These are phyloP conservation scores for Chlorella sp. DNA, from an alignment of 139 green algal species.

Conservation along the genomic window DNA sequence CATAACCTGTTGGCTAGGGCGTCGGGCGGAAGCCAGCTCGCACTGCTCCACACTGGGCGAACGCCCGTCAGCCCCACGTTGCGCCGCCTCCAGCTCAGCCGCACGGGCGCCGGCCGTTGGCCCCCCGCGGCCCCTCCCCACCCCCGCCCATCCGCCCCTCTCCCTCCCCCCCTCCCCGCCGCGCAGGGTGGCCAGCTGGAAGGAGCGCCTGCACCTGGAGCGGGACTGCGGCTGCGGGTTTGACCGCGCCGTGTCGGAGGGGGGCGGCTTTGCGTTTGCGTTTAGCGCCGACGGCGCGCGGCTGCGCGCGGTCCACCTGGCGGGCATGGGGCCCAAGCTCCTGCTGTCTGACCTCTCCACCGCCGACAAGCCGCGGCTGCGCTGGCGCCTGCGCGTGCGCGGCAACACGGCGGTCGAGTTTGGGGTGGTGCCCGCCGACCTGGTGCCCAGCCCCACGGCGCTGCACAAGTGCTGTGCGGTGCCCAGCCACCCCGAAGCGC, in stretches of 20 bases:
- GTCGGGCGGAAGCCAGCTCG: too few species aligned
- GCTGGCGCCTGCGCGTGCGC: conserved; percentile 56
- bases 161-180: not conserved
- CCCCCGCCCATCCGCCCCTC: not conserved
- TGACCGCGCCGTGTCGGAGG: conserved; percentile 31
- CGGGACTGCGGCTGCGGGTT: conserved; percentile 44
- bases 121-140: too few species aligned
- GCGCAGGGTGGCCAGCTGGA: conserved; percentile 43
- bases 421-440: conserved; percentile 53
- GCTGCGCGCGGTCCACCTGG: conserved; percentile 49
- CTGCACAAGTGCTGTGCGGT: conserved; percentile 50
- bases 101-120: too few species aligned
- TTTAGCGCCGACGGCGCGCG: conserved; percentile 1
- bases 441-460: conserved; percentile 28
- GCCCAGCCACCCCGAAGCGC: not conserved
- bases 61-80: too few species aligned
- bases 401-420: conserved; percentile 77
- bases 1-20: too few species aligned
- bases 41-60: too few species aligned
- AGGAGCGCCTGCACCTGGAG: conserved; percentile 53
- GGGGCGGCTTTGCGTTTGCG: conserved; percentile 28
- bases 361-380: conserved; percentile 50
- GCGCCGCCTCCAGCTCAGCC: too few species aligned
- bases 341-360: conserved; percentile 66
- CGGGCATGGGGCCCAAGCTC: conserved; percentile 72